Conservation (phyloP, 148 eudicot genomes). For the Rhododendron vialii region DNA sequence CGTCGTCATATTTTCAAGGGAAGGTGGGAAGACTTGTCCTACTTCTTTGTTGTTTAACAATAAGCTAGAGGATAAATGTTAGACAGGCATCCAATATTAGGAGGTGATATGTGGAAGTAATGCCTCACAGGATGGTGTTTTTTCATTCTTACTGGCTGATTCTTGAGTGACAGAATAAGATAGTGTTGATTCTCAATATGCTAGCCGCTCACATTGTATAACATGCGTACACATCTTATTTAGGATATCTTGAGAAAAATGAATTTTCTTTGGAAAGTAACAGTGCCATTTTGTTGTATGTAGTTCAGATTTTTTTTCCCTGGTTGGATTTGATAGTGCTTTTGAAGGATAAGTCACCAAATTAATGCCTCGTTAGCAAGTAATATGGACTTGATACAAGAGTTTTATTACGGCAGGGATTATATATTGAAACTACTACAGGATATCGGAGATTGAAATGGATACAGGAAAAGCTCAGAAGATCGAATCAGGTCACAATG, state of each 20-base stretch:
- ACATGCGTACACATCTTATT: neutral
- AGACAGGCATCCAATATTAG: neutral
- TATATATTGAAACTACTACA: neutral
- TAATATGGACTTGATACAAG: neutral
- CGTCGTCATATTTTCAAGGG: neutral
- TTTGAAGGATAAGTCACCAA: neutral
- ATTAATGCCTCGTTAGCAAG: neutral
- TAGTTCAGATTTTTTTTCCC: neutral
- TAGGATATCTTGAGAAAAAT: neutral
- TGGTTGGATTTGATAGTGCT: neutral
- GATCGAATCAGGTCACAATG: conserved; percentile 78
- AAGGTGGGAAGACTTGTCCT: neutral
- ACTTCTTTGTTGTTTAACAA: neutral
- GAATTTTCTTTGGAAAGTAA: neutral
- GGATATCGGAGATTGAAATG: neutral
- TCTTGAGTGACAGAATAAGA: neutral
- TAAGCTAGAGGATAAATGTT: neutral
- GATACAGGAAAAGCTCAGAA: conserved; percentile 70
- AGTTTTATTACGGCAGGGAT: neutral
- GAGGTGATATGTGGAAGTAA: neutral
- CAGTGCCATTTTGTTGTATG: neutral
- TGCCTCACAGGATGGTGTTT: neutral
- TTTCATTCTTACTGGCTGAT: neutral
- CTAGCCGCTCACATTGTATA: neutral
- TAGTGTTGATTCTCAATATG: neutral